Conservation (phyloP, 116 monocot genomes). For the Posidonia oceanica region DNA sequence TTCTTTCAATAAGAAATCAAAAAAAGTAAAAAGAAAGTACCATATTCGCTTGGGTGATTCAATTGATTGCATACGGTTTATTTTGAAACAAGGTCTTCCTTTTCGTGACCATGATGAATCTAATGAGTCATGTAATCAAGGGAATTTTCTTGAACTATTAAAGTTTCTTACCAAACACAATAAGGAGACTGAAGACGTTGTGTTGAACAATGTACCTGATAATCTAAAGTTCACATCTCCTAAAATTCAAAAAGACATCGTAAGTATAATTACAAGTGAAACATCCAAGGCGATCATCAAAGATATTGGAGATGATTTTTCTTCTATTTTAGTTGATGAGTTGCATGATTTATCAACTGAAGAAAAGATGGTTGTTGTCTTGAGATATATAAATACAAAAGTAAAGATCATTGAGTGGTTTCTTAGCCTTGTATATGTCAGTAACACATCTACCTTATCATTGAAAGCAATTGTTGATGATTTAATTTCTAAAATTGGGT, state of each 20-base stretch:
- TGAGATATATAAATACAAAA: not conserved
- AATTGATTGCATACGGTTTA: slow-evolving; percentile 5
- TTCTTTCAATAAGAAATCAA: not conserved
- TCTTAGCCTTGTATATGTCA: slow-evolving; percentile 4
- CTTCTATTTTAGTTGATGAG: too few relatives aligned
- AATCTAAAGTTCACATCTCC: not conserved
- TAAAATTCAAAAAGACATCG: slow-evolving; percentile 8
- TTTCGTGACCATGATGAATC: slow-evolving; percentile 18
- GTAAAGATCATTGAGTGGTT: not conserved
- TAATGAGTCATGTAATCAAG: slow-evolving; percentile 6
- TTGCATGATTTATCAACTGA: not conserved
- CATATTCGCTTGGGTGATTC: not conserved
- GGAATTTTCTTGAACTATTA: slow-evolving; percentile 13
- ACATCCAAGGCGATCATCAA: not conserved
- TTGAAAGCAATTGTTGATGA: not conserved
- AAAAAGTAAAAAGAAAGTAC: not conserved
- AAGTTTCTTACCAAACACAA: slow-evolving; percentile 4
- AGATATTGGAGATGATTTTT: not conserved
- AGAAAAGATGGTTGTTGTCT: not conserved
- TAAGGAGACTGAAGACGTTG: not conserved
- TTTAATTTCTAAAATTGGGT: not conserved
- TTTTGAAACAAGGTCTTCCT: not conserved
- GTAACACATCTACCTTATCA: not conserved
- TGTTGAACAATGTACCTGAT: slow-evolving; percentile 6
- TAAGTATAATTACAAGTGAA: not conserved